Conservation (phyloP, 768 basidiomycete genomes). For the Multifurca ochricompacta region DNA sequence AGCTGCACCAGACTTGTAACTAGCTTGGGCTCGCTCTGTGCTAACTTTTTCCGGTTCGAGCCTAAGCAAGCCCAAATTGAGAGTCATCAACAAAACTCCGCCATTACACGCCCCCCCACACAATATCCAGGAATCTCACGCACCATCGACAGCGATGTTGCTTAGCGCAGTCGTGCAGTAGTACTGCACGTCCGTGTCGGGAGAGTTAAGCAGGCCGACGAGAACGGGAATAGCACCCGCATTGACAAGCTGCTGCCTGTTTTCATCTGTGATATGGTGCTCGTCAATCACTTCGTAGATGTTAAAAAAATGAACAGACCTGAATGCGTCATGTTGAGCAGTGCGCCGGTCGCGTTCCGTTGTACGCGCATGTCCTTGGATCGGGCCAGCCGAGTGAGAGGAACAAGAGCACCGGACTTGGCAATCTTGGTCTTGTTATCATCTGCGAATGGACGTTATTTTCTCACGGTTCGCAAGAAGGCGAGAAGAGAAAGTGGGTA, state of each 20-base stretch:
- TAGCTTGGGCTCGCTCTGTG: constrained; percentile 88
- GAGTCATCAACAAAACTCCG: constrained; percentile 1
- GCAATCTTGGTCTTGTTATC: constrained; percentile 99
- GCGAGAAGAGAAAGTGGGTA: constrained; percentile 33
- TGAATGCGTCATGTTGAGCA: constrained; percentile 99
- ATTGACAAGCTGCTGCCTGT: constrained; percentile 95
- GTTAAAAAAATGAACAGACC: constrained; percentile 41
- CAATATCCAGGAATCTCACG: constrained; percentile 13
- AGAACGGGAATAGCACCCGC: constrained; percentile 98
- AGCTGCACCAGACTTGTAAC: constrained; percentile 88
- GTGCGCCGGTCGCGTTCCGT: constrained; percentile 94
- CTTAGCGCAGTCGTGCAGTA: constrained; percentile 98
- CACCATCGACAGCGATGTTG: constrained; percentile 97
- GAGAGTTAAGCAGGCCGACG: constrained; percentile 87
- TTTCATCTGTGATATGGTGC: constrained; percentile 65
- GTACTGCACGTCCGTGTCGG: constrained; percentile 99
- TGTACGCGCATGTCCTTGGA: constrained; percentile 99
- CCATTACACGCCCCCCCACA: background rate
- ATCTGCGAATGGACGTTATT: constrained; percentile 41
- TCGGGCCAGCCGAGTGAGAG: constrained; percentile 89
- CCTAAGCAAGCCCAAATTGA: constrained; percentile 33
- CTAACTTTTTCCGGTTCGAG: constrained; percentile 87
- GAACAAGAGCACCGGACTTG: constrained; percentile 97
- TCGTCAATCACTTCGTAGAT: background rate
- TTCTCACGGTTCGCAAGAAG: background rate